Evolutionary conservation across 805 yeast genomes (phyloP), one percentile per base, ranked within the genome.

Genomic region (Debaryomyces maramus): DNA sequence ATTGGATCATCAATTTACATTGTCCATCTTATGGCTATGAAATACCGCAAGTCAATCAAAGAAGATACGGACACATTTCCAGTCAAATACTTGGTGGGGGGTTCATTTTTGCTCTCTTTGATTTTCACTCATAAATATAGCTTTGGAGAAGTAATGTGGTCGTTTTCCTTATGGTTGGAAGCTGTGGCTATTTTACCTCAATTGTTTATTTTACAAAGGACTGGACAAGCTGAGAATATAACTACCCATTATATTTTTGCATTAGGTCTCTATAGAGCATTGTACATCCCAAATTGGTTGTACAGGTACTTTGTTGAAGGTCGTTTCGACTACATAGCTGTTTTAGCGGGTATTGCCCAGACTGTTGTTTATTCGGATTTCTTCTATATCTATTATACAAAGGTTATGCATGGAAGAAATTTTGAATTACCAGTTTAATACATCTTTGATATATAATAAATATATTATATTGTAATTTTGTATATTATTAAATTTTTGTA

Each of bases 171-270:
- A 37, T 93, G 98, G 97, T 74, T 93, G 38, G 99, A 93, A 63
- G 75, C 91, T 32, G 85, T 87, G 23, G 95, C 96, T 8, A 89
- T 93, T 40, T 65, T 93, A 44, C 99, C 99, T 4, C 99, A 93
- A 65, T 70, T 93, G 58, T 89, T 84, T 61, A 78, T 93, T 79
- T 72, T 93, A 43, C 96, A 90, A 58, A 83, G 85, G 49, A 81
- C 91, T 2, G 97, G 97, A 13, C 85, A 85, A 53, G 90, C 97
- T 3, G 85, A 86, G 60, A 77, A 86, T 46, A 73, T 93, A 56
- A 93, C 98, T 3, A 77, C 84, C 36, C 97, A 93, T 63, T 93
- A 93, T 63, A 88, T 93, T 46, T 90, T 91, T 62, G 96, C 97
- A 1, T 71, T 93, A 57, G 99, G 99, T 11, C 51, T 85, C 2